phyloP scores from a whole-genome alignment of 768 basidiomycete genomes.

The Cyclocybe cylindracea region DNA sequence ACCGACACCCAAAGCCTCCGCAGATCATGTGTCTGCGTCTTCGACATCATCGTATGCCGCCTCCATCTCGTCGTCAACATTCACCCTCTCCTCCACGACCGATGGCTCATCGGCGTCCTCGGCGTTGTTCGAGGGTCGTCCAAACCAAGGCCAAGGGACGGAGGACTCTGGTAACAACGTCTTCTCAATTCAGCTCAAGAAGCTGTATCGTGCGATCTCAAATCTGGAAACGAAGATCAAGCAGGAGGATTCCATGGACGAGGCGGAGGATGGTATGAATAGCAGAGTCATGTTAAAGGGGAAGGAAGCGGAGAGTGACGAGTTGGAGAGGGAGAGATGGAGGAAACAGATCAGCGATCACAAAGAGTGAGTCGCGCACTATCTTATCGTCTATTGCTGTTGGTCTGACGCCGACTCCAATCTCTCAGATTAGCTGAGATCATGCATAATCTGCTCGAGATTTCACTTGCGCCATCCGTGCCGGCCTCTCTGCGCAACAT shows the following conservation, averaged over 20 bases:
- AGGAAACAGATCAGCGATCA: slow-evolving; percentile 73
- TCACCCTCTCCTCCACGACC: slow-evolving; percentile 78
- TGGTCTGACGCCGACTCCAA: slow-evolving; percentile 6
- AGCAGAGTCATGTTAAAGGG: slow-evolving; percentile 44
- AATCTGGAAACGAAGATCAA: slow-evolving; percentile 76
- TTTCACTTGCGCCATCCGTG: slow-evolving; percentile 83
- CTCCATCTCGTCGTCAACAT: slow-evolving; percentile 64
- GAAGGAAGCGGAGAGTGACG: slow-evolving; percentile 48
- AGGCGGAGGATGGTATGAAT: slow-evolving; percentile 46
- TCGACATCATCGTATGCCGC: slow-evolving; percentile 76
- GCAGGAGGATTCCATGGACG: slow-evolving; percentile 59
- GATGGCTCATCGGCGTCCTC: slow-evolving; percentile 75
- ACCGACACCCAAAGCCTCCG: slow-evolving; percentile 62
- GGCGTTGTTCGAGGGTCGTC: slow-evolving; percentile 61
- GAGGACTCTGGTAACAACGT: slow-evolving; percentile 64
- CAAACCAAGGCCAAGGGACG: slow-evolving; percentile 34
- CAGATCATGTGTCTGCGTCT: slow-evolving; percentile 73
- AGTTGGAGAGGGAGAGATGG: slow-evolving; percentile 78
- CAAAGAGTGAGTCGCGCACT: slow-evolving; percentile 65
- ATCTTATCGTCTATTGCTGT: slow-evolving; percentile 4
- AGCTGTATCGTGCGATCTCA: slow-evolving; percentile 81
- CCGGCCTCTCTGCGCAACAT: slow-evolving; percentile 89
- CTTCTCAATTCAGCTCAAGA: slow-evolving; percentile 76
- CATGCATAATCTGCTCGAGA: slow-evolving; percentile 84
- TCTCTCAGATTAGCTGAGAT: slow-evolving; percentile 76